Percentiles rank a stretch among this genome's conserved stretches.
phyloP scores from a whole-genome alignment of 116 monocot genomes.

The Trichopus zeylanicus region DNA sequence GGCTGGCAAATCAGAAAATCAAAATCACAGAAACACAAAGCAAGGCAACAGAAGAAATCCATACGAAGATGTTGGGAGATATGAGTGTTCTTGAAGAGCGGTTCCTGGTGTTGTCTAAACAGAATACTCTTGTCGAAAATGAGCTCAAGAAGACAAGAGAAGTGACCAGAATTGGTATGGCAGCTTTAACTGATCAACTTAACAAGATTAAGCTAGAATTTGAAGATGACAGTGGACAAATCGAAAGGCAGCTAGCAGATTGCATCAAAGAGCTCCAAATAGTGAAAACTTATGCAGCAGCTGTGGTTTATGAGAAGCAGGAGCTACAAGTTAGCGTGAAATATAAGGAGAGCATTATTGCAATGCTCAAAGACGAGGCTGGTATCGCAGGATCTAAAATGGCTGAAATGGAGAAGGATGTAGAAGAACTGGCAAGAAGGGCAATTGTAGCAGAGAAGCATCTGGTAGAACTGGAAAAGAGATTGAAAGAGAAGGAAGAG shows the following conservation, averaged over 20 bases:
- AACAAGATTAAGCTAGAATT: conserved; percentile 27
- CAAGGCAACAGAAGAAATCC: conserved; percentile 57
- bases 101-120: conserved; percentile 12
- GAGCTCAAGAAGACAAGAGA: conserved; percentile 31
- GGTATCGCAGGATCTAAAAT: conserved; percentile 9
- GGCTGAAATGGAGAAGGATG: conserved; percentile 13
- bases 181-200: conserved; percentile 18
- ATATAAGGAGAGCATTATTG: conserved; percentile 26
- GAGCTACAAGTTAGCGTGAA: conserved; percentile 19
- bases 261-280: conserved; percentile 30
- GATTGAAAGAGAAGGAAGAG: conserved; percentile 38
- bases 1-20: conserved; percentile 65
- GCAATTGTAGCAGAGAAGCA: conserved; percentile 12
- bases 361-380: conserved; percentile 24
- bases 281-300: conserved; percentile 15
- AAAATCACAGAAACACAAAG: conserved; percentile 70
- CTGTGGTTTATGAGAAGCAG: conserved; percentile 22
- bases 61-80: conserved; percentile 22
- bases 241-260: conserved; percentile 19
- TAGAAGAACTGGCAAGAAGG: not conserved
- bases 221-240: conserved; percentile 12
- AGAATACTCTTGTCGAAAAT: conserved; percentile 16
- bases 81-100: conserved; percentile 38
- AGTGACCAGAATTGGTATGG: conserved; percentile 14
- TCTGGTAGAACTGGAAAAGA: conserved; percentile 41